phyloP scores from a whole-genome alignment of 495 filamentous ascomycete species.

The Diplogelasinospora grovesii region DNA sequence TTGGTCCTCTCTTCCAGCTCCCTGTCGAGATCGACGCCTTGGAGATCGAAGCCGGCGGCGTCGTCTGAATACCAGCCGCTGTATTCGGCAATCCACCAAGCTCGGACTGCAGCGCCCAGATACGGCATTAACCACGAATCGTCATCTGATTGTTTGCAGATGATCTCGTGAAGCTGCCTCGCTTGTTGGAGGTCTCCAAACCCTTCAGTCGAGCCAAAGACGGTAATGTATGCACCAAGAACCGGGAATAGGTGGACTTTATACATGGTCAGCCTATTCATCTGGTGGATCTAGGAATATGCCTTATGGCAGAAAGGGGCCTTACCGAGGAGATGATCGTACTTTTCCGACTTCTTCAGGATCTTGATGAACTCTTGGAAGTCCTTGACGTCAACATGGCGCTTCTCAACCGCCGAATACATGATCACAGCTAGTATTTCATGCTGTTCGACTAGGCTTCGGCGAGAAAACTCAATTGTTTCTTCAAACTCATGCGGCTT shows the following conservation, averaged over 20 bases:
- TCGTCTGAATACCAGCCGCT: constrained; percentile 81
- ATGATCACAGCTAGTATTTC: constrained; percentile 75
- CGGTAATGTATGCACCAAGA: constrained; percentile 61
- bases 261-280: constrained; percentile 11
- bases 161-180: constrained; percentile 57
- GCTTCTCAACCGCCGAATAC: constrained; percentile 67
- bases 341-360: constrained; percentile 61
- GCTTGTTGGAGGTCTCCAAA: constrained; percentile 52
- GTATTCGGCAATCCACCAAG: constrained; percentile 88
- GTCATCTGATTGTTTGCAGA: constrained; percentile 57
- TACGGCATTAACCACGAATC: constrained; percentile 61
- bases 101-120: constrained; percentile 67
- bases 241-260: constrained; percentile 76
- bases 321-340: constrained; percentile 51
- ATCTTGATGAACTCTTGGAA: constrained; percentile 60
- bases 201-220: constrained; percentile 68
- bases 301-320: no score
- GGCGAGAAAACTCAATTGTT: constrained; percentile 62
- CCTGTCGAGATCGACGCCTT: constrained; percentile 45
- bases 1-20: constrained; percentile 64
- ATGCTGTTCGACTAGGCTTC: constrained; percentile 74
- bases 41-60: constrained; percentile 49
- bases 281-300: background rate
- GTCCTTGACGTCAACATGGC: constrained; percentile 60
- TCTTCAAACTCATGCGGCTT: constrained; percentile 65